phyloP scores from a whole-genome alignment of 306 rosid species.

The Quercus cerris region DNA sequence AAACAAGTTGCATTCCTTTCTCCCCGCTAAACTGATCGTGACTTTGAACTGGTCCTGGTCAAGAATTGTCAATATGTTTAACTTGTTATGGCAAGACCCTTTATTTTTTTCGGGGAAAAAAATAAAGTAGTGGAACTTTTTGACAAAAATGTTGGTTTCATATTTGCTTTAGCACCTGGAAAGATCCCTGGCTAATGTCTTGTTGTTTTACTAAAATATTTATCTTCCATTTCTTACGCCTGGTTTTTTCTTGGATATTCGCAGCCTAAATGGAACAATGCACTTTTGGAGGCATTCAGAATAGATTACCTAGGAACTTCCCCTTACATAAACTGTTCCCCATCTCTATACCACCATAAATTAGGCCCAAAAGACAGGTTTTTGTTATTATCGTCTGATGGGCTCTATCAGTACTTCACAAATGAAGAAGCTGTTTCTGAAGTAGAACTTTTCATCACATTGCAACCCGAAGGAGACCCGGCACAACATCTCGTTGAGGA shows the following conservation, averaged over 20 bases:
- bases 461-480: conserved; percentile 97
- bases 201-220: background rate
- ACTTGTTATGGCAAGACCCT: background rate
- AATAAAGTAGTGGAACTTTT: background rate
- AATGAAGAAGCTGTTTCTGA: conserved; percentile 95
- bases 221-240: conserved; percentile 7
- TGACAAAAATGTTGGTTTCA: background rate
- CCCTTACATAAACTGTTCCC: conserved; percentile 81
- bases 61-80: background rate
- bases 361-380: conserved; percentile 87
- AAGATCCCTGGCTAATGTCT: background rate
- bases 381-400: conserved; percentile 87
- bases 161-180: background rate
- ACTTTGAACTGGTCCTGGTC: background rate
- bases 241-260: conserved; percentile 3
- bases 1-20: background rate
- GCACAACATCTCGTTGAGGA: conserved; percentile 97
- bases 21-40: background rate
- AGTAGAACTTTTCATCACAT: conserved; percentile 84
- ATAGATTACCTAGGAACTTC: conserved; percentile 82
- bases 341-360: conserved; percentile 86
- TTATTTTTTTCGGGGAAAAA: background rate
- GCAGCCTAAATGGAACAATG: conserved; percentile 99
- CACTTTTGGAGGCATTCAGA: conserved; percentile 87
- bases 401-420: conserved; percentile 89